These are phyloP conservation scores for Metschnikowia lochheadii DNA, from an alignment of 805 yeast genomes.

Conservation along the genomic window DNA sequence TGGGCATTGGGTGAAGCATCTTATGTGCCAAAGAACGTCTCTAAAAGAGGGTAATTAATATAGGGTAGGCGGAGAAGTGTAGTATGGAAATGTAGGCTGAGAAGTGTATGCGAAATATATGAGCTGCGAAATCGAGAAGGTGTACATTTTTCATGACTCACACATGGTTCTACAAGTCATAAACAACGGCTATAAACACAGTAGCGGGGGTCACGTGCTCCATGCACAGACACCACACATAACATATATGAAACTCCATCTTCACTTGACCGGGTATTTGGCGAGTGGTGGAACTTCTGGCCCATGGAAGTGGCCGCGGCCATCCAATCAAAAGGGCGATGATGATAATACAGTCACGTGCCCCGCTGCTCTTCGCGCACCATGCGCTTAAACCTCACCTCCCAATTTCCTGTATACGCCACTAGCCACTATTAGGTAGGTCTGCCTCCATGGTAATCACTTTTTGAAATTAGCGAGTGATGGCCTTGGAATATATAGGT, in stretches of 20 bases:
- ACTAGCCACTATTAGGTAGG: background rate
- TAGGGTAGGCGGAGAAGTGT: too few species aligned
- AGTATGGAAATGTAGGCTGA: too few species aligned
- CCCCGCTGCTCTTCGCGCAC: background rate
- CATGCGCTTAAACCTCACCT: background rate
- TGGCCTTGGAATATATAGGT: too few species aligned
- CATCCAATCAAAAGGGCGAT: conserved; percentile 14
- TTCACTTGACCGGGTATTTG: too few species aligned
- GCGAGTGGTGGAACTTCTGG: background rate
- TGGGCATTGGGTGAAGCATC: background rate
- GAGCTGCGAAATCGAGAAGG: background rate
- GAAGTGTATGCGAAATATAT: background rate
- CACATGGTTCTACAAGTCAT: background rate
- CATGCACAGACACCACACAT: too few species aligned
- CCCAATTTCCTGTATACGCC: background rate
- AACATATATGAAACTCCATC: too few species aligned
- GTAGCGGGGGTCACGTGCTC: background rate
- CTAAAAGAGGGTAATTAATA: background rate
- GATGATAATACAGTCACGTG: conserved; percentile 10
- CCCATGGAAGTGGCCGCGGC: background rate
- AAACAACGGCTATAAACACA: background rate
- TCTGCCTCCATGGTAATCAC: background rate
- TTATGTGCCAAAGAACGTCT: background rate
- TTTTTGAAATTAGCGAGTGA: too few species aligned
- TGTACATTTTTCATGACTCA: background rate